Base-by-base conservation (phyloP, 75 land plant genomes). In the Cupressus sempervirens region DNA sequence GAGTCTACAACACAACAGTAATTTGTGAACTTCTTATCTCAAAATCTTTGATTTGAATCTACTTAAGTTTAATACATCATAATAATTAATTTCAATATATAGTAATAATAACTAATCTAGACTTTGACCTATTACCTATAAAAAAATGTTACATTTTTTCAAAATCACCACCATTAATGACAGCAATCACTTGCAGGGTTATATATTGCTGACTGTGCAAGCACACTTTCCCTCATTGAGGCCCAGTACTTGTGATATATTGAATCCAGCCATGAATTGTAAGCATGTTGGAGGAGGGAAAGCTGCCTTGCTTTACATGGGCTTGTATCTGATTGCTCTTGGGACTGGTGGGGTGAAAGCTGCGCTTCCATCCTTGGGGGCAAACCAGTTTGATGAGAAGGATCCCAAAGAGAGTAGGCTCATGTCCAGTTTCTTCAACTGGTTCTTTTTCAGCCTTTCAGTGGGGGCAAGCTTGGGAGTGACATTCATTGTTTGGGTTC, bases 301-400 rank as follows among this genome's bases (percentile, higher is more conserved):
- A 13, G 85, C 81, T 1, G 85, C 82, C 23, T 15, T 89, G 32
- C 86, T 94, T 50, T 91, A 76, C 84, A 32, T 38, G 41, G 85
- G 84, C 4, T 82, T 94, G 32, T 93, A 88, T 86, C 41, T 94
- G 70, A 29, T 93, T 4, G 94, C 96, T 10, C 0, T 89, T 1
- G 96, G 96, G 13, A 83, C 86, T 1, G 93, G 86, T 15, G 96
- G 93, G 1, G 76, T 90, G 3, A 91, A 88, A 80, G 90, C 91
- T 14, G 82, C 86, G 0, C 41, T 89, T 30, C 89, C 93, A 8
- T 11, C 93, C 0, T 86, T 87, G 29, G 94, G 96, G 15, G 96
- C 94, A 10, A 94, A 94, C 84, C 96, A 94, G 80, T 93, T 94
- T 80, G 92, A 94, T 36, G 89, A 84, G 74, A 89, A 88, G 10